phyloP scores from a whole-genome alignment of 2,329 filamentous ascomycete genomes.

The Cladophialophora exuberans region DNA sequence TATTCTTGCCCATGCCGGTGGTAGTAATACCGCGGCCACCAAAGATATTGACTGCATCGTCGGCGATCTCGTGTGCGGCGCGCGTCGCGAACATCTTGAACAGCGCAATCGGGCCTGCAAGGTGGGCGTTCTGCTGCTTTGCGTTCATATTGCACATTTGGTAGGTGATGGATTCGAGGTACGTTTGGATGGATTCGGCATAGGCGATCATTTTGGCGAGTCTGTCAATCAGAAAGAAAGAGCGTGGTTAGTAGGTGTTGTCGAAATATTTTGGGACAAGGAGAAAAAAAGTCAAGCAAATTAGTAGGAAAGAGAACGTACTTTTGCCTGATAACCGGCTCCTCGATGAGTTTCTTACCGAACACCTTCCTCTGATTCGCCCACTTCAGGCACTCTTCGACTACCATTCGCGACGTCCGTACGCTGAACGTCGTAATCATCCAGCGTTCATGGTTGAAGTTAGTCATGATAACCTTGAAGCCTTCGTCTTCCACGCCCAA shows the following conservation, averaged over 20 bases:
- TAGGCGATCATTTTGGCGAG: conserved; percentile 70
- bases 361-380: conserved; percentile 77
- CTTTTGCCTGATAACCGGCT: conserved; percentile 73
- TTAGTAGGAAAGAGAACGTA: background rate
- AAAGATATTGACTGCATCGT: conserved; percentile 70
- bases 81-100: conserved; percentile 73
- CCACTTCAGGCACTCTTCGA: conserved; percentile 73
- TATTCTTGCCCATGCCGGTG: conserved; percentile 71
- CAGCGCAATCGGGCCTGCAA: conserved; percentile 73
- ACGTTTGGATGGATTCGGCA: conserved; percentile 71
- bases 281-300: background rate
- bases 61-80: conserved; percentile 71
- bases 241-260: background rate
- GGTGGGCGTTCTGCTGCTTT: conserved; percentile 50
- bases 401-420: conserved; percentile 62
- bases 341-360: conserved; percentile 70
- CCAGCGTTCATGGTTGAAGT: conserved; percentile 80
- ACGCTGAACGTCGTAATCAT: conserved; percentile 69
- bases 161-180: conserved; percentile 51
- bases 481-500: conserved; percentile 71
- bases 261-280: too few relatives aligned
- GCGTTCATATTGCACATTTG: conserved; percentile 60
- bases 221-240: background rate
- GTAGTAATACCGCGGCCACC: conserved; percentile 74
- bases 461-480: conserved; percentile 70